Conservation (phyloP, 345 rosid genomes). For the Tarenaya hassleriana region DNA sequence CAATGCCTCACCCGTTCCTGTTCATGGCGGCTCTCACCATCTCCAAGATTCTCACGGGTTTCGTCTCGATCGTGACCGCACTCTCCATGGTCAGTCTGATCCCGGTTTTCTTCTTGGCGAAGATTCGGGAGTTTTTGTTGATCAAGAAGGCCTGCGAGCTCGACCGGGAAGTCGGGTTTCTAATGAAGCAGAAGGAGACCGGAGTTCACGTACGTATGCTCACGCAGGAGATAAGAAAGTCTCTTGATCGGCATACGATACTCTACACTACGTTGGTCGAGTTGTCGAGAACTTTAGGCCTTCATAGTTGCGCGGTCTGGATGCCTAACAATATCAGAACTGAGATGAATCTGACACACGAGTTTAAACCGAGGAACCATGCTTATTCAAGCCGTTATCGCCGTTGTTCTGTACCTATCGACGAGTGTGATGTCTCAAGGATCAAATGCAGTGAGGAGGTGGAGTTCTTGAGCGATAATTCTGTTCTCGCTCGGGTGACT, state of each 20-base stretch:
- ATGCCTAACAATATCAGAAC: conserved; percentile 70
- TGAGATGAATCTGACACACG: conserved; percentile 66
- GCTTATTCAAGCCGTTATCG: conserved; percentile 20
- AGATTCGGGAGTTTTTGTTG: conserved; percentile 85
- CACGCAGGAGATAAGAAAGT: conserved; percentile 78
- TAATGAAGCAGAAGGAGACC: conserved; percentile 77
- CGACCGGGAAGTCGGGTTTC: conserved; percentile 75
- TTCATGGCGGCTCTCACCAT: conserved; percentile 75
- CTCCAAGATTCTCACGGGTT: conserved; percentile 79
- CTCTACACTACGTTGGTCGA: conserved; percentile 81
- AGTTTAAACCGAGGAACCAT: conserved; percentile 39
- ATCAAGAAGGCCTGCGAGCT: conserved; percentile 79
- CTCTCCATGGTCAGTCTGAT: conserved; percentile 72
- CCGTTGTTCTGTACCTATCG: conserved; percentile 41
- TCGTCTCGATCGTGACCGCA: conserved; percentile 84
- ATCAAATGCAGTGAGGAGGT: conserved; percentile 64
- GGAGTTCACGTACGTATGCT: conserved; percentile 89
- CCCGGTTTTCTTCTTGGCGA: conserved; percentile 82
- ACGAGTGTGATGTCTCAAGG: conserved; percentile 64
- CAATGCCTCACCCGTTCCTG: conserved; percentile 65
- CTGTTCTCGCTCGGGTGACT: conserved; percentile 58
- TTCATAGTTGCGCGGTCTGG: conserved; percentile 92
- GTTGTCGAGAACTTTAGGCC: conserved; percentile 66
- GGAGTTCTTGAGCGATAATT: conserved; percentile 43
- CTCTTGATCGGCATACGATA: conserved; percentile 75